Base-by-base conservation (phyloP, 140 eudicot genomes). In the Erigeron philadelphicus region DNA sequence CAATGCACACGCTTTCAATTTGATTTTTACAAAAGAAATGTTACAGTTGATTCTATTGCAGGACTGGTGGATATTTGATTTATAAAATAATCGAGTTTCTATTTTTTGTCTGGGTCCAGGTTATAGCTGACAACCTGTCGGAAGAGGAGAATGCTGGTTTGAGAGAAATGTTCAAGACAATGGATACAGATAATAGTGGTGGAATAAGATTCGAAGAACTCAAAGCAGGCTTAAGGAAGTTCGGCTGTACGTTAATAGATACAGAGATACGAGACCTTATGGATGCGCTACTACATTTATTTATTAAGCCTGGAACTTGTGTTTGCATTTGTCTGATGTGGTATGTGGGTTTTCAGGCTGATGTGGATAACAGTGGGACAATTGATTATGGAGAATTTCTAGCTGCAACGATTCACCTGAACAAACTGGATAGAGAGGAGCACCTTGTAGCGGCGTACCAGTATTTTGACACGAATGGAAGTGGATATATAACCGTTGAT, bases 141-240 rank as follows among this genome's bases (percentile, higher is more conserved):
- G 99, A 94, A 80, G 99, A 94, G 76, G 99, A 94, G 77, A 94
- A 89, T 71, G 97, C 99, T 21, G 99, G 99, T 54, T 79, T 93
- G 74, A 93, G 78, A 72, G 99, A 89, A 80, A 94, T 94, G 99
- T 94, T 94, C 60, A 79, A 67, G 79, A 90, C 99, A 61, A 94
- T 94, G 99, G 99, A 94, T 72, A 94, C 97, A 61, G 99, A 94
- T 73, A 89, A 85, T 65, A 94, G 99, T 66, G 99, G 99, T 60
- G 94, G 97, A 56, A 94, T 94, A 67, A 94, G 97, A 72, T 94
- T 94, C 80, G 97, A 94, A 68, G 99, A 94, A 77, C 88, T 94
- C 21, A 89, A 89, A 81, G 97, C 88, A 18, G 99, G 99, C 60
- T 87, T 94, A 74, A 85, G 84, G 68, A 94, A 88, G 80, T 94